Base-by-base conservation (phyloP, 495 filamentous ascomycete genomes). In the Hyaloscypha finlandica region DNA sequence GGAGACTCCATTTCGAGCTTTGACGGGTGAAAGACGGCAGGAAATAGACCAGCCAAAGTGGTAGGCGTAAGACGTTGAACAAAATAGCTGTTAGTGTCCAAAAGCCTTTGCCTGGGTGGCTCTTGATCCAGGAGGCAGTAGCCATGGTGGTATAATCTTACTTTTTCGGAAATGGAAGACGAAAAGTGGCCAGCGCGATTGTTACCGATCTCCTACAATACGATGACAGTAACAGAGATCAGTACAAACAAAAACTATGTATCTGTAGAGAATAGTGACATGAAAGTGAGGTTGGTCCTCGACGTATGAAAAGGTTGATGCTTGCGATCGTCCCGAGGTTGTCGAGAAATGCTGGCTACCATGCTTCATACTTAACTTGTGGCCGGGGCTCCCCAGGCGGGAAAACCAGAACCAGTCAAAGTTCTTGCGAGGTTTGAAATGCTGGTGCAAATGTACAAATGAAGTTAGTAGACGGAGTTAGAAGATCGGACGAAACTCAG, bases 21-120 rank as follows among this genome's bases (percentile, higher is more conserved):
- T 69, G 78, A 25, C 78, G 76, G 8, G 59, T 61, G 16, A 62
- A 71, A 8, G 59, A 35, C 35, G 69, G 55, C 45, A 74, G 20
- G 55, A 76, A 77, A n/a, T 72, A 70, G 29, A 75, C 1, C 31
- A 75, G 25, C 65, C 71, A 76, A 66, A 78, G 54, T 4, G 77
- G 77, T 8, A 80, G 37, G n/a, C 71, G 74, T 31, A 68, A 2
- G 51, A 73, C 57, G 20, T 67, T 69, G 68, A 70, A 52, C n/a
- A 52, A 14, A 53, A 74, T 6, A n/a, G 76, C 74, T 5, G 66
- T 22, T 37, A 78, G 66, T n/a, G 67, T 68, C 64, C 74, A 80
- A 62, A 78, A 30, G 39, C 61, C 70, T 67, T 77, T 78, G 70
- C 76, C 71, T 42, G 77, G 78, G 37, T 79, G 78, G 67, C 60